phyloP scores from a whole-genome alignment of 225 moss, liverwort and hornwort genomes.

The Asterella californica region DNA sequence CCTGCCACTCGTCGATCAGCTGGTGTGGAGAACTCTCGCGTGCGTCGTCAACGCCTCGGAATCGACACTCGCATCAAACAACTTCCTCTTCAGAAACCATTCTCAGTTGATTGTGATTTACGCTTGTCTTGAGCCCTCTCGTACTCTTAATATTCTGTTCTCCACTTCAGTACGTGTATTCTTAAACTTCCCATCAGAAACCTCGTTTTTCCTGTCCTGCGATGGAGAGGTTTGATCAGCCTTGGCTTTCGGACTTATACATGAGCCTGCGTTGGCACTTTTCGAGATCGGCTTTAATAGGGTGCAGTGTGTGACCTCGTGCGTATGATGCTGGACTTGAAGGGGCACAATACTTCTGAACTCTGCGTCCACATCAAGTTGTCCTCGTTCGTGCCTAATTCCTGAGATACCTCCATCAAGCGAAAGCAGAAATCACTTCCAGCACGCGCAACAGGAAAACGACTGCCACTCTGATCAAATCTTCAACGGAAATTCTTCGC shows the following conservation, averaged over 20 bases:
- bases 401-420: neutral
- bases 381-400: neutral
- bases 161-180: no score
- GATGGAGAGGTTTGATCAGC: neutral
- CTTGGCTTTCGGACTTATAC: neutral
- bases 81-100: neutral
- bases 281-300: neutral
- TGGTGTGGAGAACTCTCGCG: no score
- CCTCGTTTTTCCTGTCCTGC: no score
- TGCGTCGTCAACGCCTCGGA: neutral
- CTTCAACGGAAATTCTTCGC: no score
- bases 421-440: no score
- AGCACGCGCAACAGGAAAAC: no score
- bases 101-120: neutral
- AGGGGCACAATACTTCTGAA: neutral
- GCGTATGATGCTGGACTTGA: neutral
- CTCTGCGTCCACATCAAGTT: neutral
- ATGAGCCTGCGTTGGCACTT: neutral
- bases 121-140: no score
- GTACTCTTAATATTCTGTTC: no score
- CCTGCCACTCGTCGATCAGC: no score
- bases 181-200: no score
- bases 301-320: neutral
- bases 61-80: neutral
- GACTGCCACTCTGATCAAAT: no score